Evolutionary conservation across 208 protist species (phyloP), one percentile per base, ranked within the genome.

Genomic region (Perkinsela sp.): DNA sequence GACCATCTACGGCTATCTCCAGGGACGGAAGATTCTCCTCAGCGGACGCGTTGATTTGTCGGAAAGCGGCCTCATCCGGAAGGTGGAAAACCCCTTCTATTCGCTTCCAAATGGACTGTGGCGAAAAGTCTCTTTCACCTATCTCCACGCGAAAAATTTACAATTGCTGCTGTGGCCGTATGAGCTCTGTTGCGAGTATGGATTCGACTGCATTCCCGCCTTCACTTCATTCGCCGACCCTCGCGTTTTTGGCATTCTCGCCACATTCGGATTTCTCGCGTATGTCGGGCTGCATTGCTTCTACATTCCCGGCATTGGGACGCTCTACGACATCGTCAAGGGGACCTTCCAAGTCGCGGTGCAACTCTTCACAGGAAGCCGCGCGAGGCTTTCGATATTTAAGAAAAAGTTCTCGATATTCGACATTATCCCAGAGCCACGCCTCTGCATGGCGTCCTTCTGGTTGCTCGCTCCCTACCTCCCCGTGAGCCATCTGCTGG

Each of bases 101-200:
- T 83, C 85, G 32, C 73, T 80, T 29, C 73, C 75, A 0, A 31
- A 67, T 16, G 73, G 74, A 0, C 66, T 75, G 1, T 74, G 72
- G 29, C 70, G 40, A n/a, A 70, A 76, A 22, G 78, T 84, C 29
- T 70, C 57, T 28, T 77, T 75, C 0, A 77, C 73, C 72, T 69
- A 84, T 28, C 77, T 91, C 31, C 82, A 89, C 48, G 74, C 81
- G 30, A 80, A 83, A 71, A 88, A 93, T 75, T n/a, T 83, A 2
- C 74, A 79, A 69, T 78, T 93, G 1, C 78, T 92, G 32, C 76
- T 92, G 68, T 84, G 80, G 48, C 88, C 88, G 1, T 78, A 70
- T 0, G 68, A 70, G n/a, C 68, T 93, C 66, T 90, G 77, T 70
- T 84, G 76, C 68, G 88, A 93, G 75, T 93, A 93, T 74, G 84